Evolutionary conservation across 495 filamentous ascomycete genomes (phyloP).

Genomic region (Talaromyces wortmannii): DNA sequence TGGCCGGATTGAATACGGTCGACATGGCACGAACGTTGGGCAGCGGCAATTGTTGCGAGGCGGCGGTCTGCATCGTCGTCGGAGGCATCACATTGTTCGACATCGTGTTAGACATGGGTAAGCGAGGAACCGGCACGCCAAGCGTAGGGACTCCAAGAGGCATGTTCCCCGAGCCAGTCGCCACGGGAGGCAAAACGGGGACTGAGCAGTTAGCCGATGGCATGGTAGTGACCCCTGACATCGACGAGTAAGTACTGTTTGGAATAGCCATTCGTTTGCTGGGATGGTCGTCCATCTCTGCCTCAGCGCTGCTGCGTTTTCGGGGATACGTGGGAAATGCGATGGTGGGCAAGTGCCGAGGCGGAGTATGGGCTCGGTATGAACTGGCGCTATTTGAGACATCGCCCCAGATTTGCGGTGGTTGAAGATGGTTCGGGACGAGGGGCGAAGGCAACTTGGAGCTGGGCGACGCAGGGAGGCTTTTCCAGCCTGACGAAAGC

Average conservation of each 20-base stretch:
- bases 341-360: conserved; percentile 40
- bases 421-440: conserved; percentile 16
- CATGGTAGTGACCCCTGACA: conserved; percentile 20
- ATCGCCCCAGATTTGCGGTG: conserved; percentile 24
- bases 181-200: conserved; percentile 29
- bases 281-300: conserved; percentile 54
- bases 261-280: conserved; percentile 51
- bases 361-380: conserved; percentile 40
- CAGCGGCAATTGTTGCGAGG: conserved; percentile 33
- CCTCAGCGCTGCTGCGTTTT: conserved; percentile 66
- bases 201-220: conserved; percentile 26
- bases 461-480: conserved; percentile 25
- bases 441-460: conserved; percentile 51
- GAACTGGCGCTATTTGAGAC: conserved; percentile 15
- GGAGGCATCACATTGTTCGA: conserved; percentile 12
- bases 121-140: conserved; percentile 35
- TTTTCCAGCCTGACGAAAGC: conserved; percentile 6
- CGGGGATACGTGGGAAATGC: conserved; percentile 34
- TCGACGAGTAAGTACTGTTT: conserved; percentile 16
- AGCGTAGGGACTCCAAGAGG: conserved; percentile 16
- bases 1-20: conserved; percentile 49
- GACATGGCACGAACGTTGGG: conserved; percentile 50
- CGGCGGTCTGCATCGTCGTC: neutral
- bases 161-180: conserved; percentile 15
- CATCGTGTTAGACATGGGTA: conserved; percentile 49